These are phyloP conservation scores for Cytidiella melzeri DNA, from an alignment of 768 basidiomycete species.

Conservation along the genomic window DNA sequence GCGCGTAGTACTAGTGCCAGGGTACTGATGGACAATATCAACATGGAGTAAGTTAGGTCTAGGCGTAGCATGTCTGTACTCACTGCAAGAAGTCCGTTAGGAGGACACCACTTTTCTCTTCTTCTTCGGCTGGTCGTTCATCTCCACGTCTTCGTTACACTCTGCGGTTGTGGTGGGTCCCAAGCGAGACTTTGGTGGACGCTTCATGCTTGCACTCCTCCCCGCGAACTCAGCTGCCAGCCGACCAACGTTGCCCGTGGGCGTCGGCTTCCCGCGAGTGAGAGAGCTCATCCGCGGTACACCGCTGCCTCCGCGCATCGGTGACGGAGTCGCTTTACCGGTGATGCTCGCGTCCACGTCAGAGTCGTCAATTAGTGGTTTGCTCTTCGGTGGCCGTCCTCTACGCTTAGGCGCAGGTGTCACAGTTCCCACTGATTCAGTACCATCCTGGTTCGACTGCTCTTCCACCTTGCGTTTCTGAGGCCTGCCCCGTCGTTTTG, in stretches of 20 bases:
- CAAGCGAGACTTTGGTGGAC: background rate
- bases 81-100: no score
- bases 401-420: slow-evolving; percentile 4
- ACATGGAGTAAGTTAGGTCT: no score
- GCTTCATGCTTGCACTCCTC: slow-evolving; percentile 9
- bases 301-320: slow-evolving; percentile 5
- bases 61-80: no score
- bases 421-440: background rate
- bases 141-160: slow-evolving; percentile 10
- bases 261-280: slow-evolving; percentile 12
- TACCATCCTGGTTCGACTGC: background rate
- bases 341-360: slow-evolving; percentile 1
- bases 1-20: no score
- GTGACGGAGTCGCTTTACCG: slow-evolving; percentile 2
- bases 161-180: background rate
- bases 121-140: slow-evolving; percentile 23
- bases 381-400: slow-evolving; percentile 7
- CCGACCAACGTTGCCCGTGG: slow-evolving; percentile 1
- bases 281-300: slow-evolving; percentile 15
- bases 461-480: slow-evolving; percentile 4
- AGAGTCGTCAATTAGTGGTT: slow-evolving; percentile 5
- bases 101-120: slow-evolving; percentile 17
- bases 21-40: no score
- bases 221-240: slow-evolving; percentile 9
- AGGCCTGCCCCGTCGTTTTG: slow-evolving; percentile 6